Conservation (phyloP, 1,284 basidiomycete genomes). For the Ceratobasidium sp. region DNA sequence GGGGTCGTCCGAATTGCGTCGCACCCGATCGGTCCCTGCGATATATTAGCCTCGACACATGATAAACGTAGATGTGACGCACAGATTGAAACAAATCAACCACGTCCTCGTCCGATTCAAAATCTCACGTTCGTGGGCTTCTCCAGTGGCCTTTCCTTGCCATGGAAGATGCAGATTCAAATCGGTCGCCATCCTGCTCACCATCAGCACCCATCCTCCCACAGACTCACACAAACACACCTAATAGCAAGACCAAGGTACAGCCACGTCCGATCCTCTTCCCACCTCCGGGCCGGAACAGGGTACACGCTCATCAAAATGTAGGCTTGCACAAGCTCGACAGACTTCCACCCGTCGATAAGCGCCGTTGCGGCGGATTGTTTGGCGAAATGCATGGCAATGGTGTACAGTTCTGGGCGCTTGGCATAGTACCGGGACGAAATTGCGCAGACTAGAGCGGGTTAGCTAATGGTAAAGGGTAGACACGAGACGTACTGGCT, state of each 20-base stretch:
- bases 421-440: slow-evolving; percentile 75
- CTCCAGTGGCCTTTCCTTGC: slow-evolving; percentile 64
- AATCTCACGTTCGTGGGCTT: slow-evolving; percentile 77
- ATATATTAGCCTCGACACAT: background rate
- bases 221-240: slow-evolving; percentile 48
- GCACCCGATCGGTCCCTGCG: slow-evolving; percentile 72
- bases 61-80: background rate
- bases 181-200: slow-evolving; percentile 71
- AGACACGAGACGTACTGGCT: slow-evolving; percentile 62
- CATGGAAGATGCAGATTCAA: slow-evolving; percentile 79
- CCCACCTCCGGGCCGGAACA: slow-evolving; percentile 79
- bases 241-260: slow-evolving; percentile 81
- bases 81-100: slow-evolving; percentile 84
- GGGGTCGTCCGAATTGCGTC: slow-evolving; percentile 86
- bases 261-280: slow-evolving; percentile 81
- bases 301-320: slow-evolving; percentile 80
- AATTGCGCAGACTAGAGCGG: slow-evolving; percentile 71
- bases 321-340: slow-evolving; percentile 72
- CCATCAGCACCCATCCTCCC: background rate
- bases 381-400: slow-evolving; percentile 87
- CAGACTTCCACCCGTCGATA: slow-evolving; percentile 81
- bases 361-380: slow-evolving; percentile 78
- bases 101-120: slow-evolving; percentile 81
- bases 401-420: slow-evolving; percentile 79
- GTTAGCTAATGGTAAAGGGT: background rate